A percentile compares a stretch with the other conserved stretches of the same genome.
phyloP scores from a whole-genome alignment of 1,284 basidiomycete species.

The Omphalotus olearius region DNA sequence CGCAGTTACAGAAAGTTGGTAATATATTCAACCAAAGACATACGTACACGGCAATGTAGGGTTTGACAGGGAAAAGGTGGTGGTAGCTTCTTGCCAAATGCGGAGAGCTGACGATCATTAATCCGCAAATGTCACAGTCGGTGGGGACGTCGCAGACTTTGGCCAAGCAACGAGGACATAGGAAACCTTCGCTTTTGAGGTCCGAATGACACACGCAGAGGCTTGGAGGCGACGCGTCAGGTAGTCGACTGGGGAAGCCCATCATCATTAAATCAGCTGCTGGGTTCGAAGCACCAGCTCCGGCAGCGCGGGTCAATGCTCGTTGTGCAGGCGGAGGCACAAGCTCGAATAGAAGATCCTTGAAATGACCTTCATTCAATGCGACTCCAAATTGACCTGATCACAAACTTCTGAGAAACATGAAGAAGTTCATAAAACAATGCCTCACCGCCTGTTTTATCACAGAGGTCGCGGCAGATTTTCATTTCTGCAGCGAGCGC shows the following conservation, averaged over 20 bases:
- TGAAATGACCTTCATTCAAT: slow-evolving; percentile 94
- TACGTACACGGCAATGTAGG: slow-evolving; percentile 79
- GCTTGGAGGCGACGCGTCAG: slow-evolving; percentile 75
- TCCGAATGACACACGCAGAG: slow-evolving; percentile 94
- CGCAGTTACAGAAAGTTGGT: not conserved
- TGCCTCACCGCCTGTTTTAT: slow-evolving; percentile 78
- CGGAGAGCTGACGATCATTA: slow-evolving; percentile 97
- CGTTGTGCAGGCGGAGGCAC: slow-evolving; percentile 91
- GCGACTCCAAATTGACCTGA: slow-evolving; percentile 91
- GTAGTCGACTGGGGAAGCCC: slow-evolving; percentile 95
- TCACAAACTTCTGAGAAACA: slow-evolving; percentile 17
- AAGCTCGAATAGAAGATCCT: slow-evolving; percentile 93
- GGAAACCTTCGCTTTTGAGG: slow-evolving; percentile 85
- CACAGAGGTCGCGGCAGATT: slow-evolving; percentile 88
- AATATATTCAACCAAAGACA: slow-evolving; percentile 8
- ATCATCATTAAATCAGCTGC: slow-evolving; percentile 95
- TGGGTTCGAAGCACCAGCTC: slow-evolving; percentile 49
- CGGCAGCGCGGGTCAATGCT: slow-evolving; percentile 38
- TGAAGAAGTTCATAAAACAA: not conserved
- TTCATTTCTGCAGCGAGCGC: slow-evolving; percentile 96
- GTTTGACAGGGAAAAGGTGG: slow-evolving; percentile 87
- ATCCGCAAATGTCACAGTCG: slow-evolving; percentile 94
- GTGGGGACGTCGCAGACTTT: slow-evolving; percentile 98
- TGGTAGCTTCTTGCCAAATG: slow-evolving; percentile 96
- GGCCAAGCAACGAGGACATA: slow-evolving; percentile 89